phyloP scores from a whole-genome alignment of 345 rosid genomes.

The Corchorus olitorius region DNA sequence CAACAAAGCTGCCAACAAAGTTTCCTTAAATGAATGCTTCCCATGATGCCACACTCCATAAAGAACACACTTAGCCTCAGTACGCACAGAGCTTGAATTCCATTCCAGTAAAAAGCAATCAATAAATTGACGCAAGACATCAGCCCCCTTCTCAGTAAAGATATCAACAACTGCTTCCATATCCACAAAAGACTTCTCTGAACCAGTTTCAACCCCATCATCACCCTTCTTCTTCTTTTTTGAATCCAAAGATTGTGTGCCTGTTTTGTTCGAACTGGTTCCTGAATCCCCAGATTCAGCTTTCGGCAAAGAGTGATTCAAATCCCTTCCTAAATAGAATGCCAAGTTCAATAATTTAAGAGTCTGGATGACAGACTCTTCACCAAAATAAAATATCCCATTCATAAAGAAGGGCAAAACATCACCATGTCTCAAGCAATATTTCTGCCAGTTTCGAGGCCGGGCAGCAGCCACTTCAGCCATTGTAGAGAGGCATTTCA shows the following conservation, averaged over 20 bases:
- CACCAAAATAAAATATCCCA: constrained; percentile 81
- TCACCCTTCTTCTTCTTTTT: constrained; percentile 95
- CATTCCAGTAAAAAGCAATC: constrained; percentile 92
- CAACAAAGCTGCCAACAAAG: constrained; percentile 62
- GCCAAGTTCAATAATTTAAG: constrained; percentile 87
- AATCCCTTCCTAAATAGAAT: constrained; percentile 90
- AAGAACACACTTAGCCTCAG: constrained; percentile 85
- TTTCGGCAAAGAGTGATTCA: constrained; percentile 59
- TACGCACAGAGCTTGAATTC: constrained; percentile 95
- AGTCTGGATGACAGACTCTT: constrained; percentile 90
- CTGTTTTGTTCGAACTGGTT: constrained; percentile 61
- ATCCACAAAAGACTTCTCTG: constrained; percentile 84
- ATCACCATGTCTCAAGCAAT: constrained; percentile 84
- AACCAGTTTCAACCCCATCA: constrained; percentile 77
- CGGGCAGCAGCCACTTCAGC: constrained; percentile 93
- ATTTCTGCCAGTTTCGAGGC: constrained; percentile 99
- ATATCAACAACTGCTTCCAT: constrained; percentile 84
- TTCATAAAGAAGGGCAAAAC: constrained; percentile 77
- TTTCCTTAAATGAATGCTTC: constrained; percentile 74
- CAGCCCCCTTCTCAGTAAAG: constrained; percentile 69
- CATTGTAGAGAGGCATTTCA: constrained; percentile 85
- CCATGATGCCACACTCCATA: constrained; percentile 99
- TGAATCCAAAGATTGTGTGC: constrained; percentile 65
- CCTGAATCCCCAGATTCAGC: constrained; percentile 68
- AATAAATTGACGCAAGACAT: constrained; percentile 83